Percentiles rank a stretch among this genome's conserved stretches.
phyloP scores from a whole-genome alignment of 2,329 filamentous ascomycete genomes.

The Huntiella bhutanensis region DNA sequence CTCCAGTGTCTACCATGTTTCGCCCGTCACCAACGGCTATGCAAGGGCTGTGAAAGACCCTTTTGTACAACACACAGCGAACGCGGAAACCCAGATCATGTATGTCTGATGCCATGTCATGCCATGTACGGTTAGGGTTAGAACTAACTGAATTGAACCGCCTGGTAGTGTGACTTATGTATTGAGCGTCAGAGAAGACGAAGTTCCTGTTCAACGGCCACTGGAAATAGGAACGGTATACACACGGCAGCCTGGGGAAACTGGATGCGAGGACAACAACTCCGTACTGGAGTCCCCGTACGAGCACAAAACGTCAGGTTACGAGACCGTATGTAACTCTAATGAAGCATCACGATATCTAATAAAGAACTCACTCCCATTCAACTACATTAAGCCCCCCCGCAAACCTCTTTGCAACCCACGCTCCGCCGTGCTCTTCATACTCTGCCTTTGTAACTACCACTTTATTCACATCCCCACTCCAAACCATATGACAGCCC shows the following conservation, averaged over 20 bases:
- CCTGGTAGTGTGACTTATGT: too few species aligned
- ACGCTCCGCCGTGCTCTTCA: constrained; percentile 60
- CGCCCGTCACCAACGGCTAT: constrained; percentile 48
- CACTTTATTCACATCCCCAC: constrained; percentile 45
- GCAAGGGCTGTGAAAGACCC: constrained; percentile 53
- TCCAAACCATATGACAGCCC: constrained; percentile 56
- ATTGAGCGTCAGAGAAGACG: too few species aligned
- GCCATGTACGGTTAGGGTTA: too few species aligned
- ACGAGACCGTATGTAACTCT: neutral
- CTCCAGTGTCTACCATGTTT: constrained; percentile 58
- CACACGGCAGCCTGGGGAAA: too few species aligned
- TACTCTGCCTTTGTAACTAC: constrained; percentile 81
- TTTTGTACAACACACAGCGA: constrained; percentile 77
- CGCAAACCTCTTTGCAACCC: constrained; percentile 55
- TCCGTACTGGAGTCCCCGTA: constrained; percentile 7
- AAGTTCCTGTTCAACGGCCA: too few species aligned
- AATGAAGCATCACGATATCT: too few species aligned
- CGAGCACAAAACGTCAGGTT: neutral
- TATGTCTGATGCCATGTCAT: constrained; percentile 19
- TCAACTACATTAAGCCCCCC: neutral
- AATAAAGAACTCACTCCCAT: too few species aligned
- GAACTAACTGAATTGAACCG: too few species aligned
- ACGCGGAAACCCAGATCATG: constrained; percentile 48
- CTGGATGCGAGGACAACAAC: constrained; percentile 5
- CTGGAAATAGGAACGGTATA: too few species aligned